Evolutionary conservation across 116 monocot genomes (phyloP).

Genomic region (Thalassia testudinum): DNA sequence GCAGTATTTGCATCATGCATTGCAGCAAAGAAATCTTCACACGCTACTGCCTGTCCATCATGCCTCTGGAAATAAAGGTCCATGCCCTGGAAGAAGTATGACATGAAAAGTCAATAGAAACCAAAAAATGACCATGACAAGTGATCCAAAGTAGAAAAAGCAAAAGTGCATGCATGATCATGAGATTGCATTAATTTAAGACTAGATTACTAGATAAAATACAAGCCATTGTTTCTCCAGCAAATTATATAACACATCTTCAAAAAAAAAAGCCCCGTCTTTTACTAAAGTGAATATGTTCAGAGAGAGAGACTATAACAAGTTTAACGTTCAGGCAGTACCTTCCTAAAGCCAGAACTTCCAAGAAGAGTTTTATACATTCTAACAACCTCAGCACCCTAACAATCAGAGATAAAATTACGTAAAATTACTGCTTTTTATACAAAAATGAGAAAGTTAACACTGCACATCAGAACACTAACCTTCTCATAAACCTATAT

Average conservation of each 20-base stretch:
- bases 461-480: conserved; percentile 8
- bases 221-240: too few relatives aligned
- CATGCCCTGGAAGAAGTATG: conserved; percentile 56
- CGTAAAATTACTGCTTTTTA: too few relatives aligned
- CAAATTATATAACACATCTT: too few relatives aligned
- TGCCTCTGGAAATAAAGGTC: conserved; percentile 98
- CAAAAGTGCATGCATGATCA: too few relatives aligned
- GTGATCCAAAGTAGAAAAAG: too few relatives aligned
- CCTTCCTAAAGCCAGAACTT: conserved; percentile 77
- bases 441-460: neutral
- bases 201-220: too few relatives aligned
- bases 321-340: too few relatives aligned
- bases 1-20: conserved; percentile 95
- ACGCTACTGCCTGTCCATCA: conserved; percentile 98
- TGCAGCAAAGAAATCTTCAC: conserved; percentile 97
- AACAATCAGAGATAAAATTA: conserved; percentile 3
- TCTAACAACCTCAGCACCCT: conserved; percentile 99
- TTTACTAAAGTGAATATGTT: too few relatives aligned
- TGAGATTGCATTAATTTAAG: too few relatives aligned
- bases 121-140: too few relatives aligned
- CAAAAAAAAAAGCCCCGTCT: too few relatives aligned
- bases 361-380: conserved; percentile 99
- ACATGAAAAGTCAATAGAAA: neutral
- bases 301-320: too few relatives aligned
- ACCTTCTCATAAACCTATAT: conserved; percentile 98